Evolutionary conservation across 2,329 filamentous ascomycete species (phyloP).

Genomic region (Fusarium tuaranense): DNA sequence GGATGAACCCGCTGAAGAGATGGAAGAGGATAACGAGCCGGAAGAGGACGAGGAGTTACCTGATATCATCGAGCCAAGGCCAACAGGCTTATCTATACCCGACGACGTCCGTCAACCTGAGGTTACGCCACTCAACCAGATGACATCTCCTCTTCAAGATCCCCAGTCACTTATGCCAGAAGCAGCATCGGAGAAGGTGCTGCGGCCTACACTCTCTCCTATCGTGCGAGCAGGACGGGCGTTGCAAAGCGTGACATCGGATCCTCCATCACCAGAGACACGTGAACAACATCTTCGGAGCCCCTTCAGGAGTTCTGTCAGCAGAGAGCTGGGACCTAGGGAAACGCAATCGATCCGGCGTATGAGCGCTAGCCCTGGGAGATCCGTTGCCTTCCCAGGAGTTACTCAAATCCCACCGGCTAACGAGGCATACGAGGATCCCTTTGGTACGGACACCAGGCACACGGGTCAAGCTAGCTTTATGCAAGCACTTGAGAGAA

Average conservation of each 20-base stretch:
- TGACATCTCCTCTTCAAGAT: slow-evolving; percentile 53
- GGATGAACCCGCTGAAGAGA: slow-evolving; percentile 21
- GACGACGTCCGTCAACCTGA: slow-evolving; percentile 38
- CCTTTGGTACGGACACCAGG: slow-evolving; percentile 43
- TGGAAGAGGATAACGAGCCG: slow-evolving; percentile 20
- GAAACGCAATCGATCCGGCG: slow-evolving; percentile 43
- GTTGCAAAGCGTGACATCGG: slow-evolving; percentile 69
- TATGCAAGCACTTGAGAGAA: slow-evolving; percentile 48
- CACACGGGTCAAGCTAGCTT: slow-evolving; percentile 48
- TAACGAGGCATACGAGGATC: slow-evolving; percentile 43
- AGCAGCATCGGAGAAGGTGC: slow-evolving; percentile 42
- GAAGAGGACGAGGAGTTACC: slow-evolving; percentile 20
- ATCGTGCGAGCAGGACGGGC: slow-evolving; percentile 69
- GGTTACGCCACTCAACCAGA: slow-evolving; percentile 52
- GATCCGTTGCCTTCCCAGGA: slow-evolving; percentile 27
- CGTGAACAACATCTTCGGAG: slow-evolving; percentile 65
- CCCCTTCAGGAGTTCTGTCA: slow-evolving; percentile 61
- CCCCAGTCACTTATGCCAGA: slow-evolving; percentile 48
- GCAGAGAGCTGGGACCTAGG: slow-evolving; percentile 49
- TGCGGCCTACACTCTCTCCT: slow-evolving; percentile 63
- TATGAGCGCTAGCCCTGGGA: slow-evolving; percentile 48
- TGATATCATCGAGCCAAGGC: slow-evolving; percentile 18
- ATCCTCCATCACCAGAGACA: slow-evolving; percentile 66
- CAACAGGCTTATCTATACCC: slow-evolving; percentile 20
- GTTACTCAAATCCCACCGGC: slow-evolving; percentile 20